Evolutionary conservation across 768 basidiomycete genomes (phyloP).

Genomic region (Termitomyces titanicus): DNA sequence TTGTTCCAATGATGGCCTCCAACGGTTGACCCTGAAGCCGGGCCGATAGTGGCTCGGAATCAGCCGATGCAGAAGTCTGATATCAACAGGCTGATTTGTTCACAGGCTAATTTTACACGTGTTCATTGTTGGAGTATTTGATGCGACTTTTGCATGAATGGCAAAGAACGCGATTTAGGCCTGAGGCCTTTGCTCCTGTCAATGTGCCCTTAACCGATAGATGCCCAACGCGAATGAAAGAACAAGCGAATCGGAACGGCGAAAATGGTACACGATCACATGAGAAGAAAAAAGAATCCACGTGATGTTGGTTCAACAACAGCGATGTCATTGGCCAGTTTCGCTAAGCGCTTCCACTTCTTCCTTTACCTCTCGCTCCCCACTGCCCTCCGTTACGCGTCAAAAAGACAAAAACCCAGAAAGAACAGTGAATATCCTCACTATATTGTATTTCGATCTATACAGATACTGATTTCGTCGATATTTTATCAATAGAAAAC

Average conservation of each 20-base stretch:
- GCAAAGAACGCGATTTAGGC: no score
- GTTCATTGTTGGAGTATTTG: no score
- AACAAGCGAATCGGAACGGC: neutral
- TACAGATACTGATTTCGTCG: neutral
- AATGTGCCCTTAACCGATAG: no score
- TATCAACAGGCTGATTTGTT: neutral
- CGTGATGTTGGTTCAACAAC: conserved; percentile 18
- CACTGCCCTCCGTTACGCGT: conserved; percentile 7
- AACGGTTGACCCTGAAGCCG: neutral
- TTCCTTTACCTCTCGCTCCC: neutral
- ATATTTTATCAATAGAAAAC: conserved; percentile 13
- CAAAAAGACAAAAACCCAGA: conserved; percentile 1
- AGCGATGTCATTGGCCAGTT: neutral
- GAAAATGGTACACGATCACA: neutral
- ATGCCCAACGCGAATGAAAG: no score
- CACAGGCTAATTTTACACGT: no score
- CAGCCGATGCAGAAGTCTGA: neutral
- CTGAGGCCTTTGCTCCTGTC: no score
- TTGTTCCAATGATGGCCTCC: neutral
- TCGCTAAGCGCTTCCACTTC: conserved; percentile 9
- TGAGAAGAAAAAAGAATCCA: neutral
- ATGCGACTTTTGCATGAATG: no score
- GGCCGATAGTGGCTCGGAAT: neutral
- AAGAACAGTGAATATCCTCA: neutral
- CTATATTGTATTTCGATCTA: neutral